Conservation (phyloP, 23 red algal genomes). For the Gracilaria gracilis region DNA sequence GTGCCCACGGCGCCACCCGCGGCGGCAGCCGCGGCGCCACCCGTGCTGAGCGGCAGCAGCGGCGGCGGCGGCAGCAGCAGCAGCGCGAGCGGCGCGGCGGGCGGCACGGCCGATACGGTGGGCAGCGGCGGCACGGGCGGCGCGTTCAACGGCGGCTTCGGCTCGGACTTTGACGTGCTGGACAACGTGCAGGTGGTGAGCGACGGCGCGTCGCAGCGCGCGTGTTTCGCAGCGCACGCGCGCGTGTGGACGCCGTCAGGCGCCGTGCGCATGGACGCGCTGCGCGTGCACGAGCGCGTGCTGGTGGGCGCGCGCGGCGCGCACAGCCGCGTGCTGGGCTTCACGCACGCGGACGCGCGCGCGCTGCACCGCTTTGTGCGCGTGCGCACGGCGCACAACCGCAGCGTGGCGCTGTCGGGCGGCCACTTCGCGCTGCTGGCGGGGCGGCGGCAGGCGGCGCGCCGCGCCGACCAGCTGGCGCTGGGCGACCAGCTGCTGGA, state of each 20-base stretch:
- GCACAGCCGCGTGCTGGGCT: not conserved
- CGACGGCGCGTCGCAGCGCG: not conserved
- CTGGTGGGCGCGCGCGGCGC: not conserved
- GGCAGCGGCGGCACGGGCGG: not conserved
- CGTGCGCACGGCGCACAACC: not conserved
- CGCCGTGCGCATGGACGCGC: too few relatives aligned
- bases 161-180: not conserved
- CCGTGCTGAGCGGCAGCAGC: not conserved
- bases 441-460: not conserved
- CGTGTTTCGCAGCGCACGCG: conserved; percentile 11
- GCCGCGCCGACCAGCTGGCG: not conserved
- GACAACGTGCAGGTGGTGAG: not conserved
- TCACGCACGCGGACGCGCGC: conserved; percentile 5
- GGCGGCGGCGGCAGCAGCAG: not conserved
- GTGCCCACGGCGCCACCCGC: too few relatives aligned
- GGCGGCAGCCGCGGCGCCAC: not conserved
- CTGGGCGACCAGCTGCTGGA: conserved; percentile 27
- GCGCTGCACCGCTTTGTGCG: not conserved
- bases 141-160: not conserved
- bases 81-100: not conserved
- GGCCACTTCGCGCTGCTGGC: conserved; percentile 24
- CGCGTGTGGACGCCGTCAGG: not conserved
- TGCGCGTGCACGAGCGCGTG: not conserved
- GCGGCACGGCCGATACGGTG: not conserved
- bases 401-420: not conserved